Evolutionary conservation across 768 basidiomycete species (phyloP), one percentile per base, ranked within the genome.

Genomic region (Lyophyllum atratum): DNA sequence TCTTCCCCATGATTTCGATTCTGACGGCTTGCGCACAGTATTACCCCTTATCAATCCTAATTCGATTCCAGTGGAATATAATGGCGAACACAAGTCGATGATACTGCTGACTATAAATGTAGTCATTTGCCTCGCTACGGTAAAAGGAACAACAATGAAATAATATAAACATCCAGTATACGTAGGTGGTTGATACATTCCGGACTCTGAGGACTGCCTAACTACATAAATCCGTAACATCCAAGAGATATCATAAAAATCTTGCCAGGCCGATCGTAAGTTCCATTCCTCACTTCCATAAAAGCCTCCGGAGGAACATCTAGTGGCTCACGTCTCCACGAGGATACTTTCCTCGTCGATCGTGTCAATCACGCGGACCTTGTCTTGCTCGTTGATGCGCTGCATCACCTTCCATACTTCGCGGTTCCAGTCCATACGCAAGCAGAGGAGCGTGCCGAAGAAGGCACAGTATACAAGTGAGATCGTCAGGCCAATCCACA

Each of bases 401-500:
- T 74, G 70, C 60, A 68, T 69, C 2, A 88, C 89, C 60, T 87
- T 86, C 64, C 76, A 64, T 11, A 90, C 87, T 70, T 93, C 87
- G 45, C 69, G 69, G 8, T 83, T 67, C 92, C 92, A 93, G 68
- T 93, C 79, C 4, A 89, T 83, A 21, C 72, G 66, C 15, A 91
- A 33, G 48, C 78, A 82, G 1, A 86, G 63, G 66, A 74, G 77
- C 1, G 83, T 77, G 2, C 87, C 87, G 15, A 84, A 67, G 8
- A 78, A 68, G 0, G 85, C 73, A 44, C 78, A 75, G 70, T 87
- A 85, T 14, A 85, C 70, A 49, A 93, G 75, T 1, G 89, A 85
- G 4, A 82, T 66, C 0, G 90, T 90, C 37, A 95, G 74, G 14
- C 94, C 94, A 39, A 89, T 77, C 95, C 94, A 97, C 15, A 97